Base-by-base conservation (phyloP, 495 filamentous ascomycete genomes). In the Filosporella fistucella region DNA sequence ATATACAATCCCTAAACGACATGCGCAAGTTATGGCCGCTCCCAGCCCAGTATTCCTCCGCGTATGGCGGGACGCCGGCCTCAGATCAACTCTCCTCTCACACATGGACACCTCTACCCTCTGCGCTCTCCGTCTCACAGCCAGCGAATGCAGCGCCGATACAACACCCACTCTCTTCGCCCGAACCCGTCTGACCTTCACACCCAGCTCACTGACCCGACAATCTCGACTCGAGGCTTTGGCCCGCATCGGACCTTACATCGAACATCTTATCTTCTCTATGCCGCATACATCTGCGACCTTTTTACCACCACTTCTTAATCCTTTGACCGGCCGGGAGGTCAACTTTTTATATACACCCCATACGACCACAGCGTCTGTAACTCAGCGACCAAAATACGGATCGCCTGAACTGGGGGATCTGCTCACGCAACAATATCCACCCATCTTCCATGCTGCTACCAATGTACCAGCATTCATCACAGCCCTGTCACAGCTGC, bases 361-460 rank as follows among this genome's bases (percentile, higher is more conserved):
- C 13, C 81, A 85, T 50, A 74, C 73, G 39, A 68, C 71, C 24
- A 62, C 68, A 58, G 66, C 62, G 16, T 74, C 62, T 33, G 70
- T 64, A 38, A 58, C 62, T 59, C 66, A 63, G 52, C 62, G 66
- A 41, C 78, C 80, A 34, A 88, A 82, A 58, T 90, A 89, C 58
- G 84, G 77, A 30, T 70, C 45, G 8, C 42, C 47, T n/a, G 47
- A 52, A 28, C 38, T 61, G 24, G 77, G 81, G 72, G 83, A 88
- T 58, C 66, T 90, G 37, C 72, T 91, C 29, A 82, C 86, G 28
- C 76, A 85, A 56, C 88, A 91, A 61, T 91, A 89, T 56, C 82
- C 85, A 28, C 83, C 88, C 6, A 65, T 91, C 6, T 93, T 91
- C 67, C 88, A 91, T 56, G 82, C 86, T 4, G 86, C 87, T n/a